A percentile compares a stretch with the other conserved stretches of the same genome.
Evolutionary conservation across 2,329 filamentous ascomycete genomes (phyloP).

Genomic region (Ampelomyces quisqualis): DNA sequence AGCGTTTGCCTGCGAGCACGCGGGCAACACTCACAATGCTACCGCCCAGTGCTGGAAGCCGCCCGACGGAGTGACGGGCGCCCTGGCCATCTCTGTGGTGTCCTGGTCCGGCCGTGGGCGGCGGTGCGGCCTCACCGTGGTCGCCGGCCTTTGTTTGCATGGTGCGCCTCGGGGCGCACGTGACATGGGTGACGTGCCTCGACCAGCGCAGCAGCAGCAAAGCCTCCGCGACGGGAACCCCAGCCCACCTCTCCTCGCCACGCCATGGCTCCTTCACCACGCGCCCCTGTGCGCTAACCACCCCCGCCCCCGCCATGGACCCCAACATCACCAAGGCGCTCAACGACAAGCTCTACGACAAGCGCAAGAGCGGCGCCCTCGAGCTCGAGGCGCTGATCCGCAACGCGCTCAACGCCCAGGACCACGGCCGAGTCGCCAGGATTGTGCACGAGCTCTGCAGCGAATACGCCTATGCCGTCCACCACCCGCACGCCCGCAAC

Average conservation of each 20-base stretch:
- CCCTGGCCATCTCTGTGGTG: constrained; percentile 29
- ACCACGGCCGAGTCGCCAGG: constrained; percentile 77
- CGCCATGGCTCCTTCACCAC: no score
- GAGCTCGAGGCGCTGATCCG: constrained; percentile 92
- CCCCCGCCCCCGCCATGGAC: constrained; percentile 64
- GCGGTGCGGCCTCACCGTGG: constrained; percentile 29
- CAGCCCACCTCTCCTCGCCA: no score
- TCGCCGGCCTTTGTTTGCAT: constrained; percentile 44
- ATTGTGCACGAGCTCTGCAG: constrained; percentile 96
- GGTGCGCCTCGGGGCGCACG: constrained; percentile 11
- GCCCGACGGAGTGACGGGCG: constrained; percentile 14
- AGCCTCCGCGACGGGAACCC: no score
- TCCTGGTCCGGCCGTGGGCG: constrained; percentile 25
- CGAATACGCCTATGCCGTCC: constrained; percentile 95
- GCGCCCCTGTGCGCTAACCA: no score
- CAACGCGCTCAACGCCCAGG: constrained; percentile 72
- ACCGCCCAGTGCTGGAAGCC: constrained; percentile 45
- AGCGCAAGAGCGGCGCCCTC: constrained; percentile 91
- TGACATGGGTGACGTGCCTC: constrained; percentile 27
- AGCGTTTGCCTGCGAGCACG: constrained; percentile 8
- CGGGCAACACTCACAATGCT: constrained; percentile 39
- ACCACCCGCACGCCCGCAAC: constrained; percentile 94
- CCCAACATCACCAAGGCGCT: constrained; percentile 82
- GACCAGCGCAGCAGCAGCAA: no score
- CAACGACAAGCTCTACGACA: constrained; percentile 98